A percentile compares a stretch with the other conserved stretches of the same genome.
These are phyloP conservation scores for Ascochyta fabae DNA, from an alignment of 2,329 filamentous ascomycete species.

Conservation along the genomic window DNA sequence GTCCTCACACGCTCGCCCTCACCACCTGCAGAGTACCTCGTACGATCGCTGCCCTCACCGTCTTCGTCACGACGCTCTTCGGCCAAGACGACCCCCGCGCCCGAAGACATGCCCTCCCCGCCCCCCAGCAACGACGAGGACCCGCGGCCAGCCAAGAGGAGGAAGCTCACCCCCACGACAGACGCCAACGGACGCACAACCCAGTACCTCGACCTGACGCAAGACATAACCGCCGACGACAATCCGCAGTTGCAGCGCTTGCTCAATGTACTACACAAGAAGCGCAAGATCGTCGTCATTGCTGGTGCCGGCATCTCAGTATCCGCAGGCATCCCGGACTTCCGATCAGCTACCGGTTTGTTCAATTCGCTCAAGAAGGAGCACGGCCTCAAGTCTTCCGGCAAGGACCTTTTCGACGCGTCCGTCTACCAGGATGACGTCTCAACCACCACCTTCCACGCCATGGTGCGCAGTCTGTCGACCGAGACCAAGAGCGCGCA, in stretches of 20 bases:
- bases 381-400: constrained; percentile 90
- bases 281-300: constrained; percentile 96
- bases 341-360: constrained; percentile 87
- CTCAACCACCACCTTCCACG: constrained; percentile 89
- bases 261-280: constrained; percentile 77
- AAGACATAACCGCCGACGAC: constrained; percentile 63
- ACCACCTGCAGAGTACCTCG: constrained; percentile 40
- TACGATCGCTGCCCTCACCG: constrained; percentile 45
- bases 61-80: constrained; percentile 56
- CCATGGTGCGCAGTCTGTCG: constrained; percentile 91
- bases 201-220: constrained; percentile 77
- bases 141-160: constrained; percentile 76
- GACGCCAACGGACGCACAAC: constrained; percentile 74
- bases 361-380: constrained; percentile 85
- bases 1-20: constrained; percentile 40
- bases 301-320: constrained; percentile 97
- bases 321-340: constrained; percentile 95
- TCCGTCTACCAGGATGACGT: constrained; percentile 94
- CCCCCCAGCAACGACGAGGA: constrained; percentile 64
- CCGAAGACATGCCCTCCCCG: constrained; percentile 54
- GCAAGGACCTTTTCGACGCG: constrained; percentile 95
- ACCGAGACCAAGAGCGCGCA: constrained; percentile 76
- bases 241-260: constrained; percentile 71
- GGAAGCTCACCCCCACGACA: constrained; percentile 55
- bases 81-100: constrained; percentile 53